Evolutionary conservation across 2,329 filamentous ascomycete species (phyloP).

Genomic region (Aspergillus floridensis): DNA sequence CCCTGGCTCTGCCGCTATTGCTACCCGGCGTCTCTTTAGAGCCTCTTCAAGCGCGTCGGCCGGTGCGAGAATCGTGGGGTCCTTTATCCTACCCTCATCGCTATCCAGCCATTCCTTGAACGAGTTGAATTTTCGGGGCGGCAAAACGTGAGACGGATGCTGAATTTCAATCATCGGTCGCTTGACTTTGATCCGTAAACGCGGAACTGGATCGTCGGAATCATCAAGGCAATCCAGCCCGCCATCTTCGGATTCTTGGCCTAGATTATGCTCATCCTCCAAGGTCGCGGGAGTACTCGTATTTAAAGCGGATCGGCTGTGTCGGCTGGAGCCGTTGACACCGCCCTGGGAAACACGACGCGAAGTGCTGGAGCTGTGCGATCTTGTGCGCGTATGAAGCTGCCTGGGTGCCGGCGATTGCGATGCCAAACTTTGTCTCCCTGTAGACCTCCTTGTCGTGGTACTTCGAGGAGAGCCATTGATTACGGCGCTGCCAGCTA

Average conservation of each 20-base stretch:
- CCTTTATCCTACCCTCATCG: conserved; percentile 47
- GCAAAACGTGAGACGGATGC: conserved; percentile 52
- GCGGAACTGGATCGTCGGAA: conserved; percentile 28
- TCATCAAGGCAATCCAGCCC: conserved; percentile 21
- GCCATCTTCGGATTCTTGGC: conserved; percentile 11
- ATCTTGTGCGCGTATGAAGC: conserved; percentile 27
- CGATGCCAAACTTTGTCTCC: conserved; percentile 23
- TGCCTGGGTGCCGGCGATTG: conserved; percentile 30
- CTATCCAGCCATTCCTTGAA: conserved; percentile 64
- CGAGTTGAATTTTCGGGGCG: conserved; percentile 47
- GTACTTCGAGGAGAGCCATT: conserved; percentile 33
- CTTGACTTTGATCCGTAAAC: conserved; percentile 50
- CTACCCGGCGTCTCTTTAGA: conserved; percentile 63
- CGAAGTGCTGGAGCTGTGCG: conserved; percentile 28
- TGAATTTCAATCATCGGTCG: conserved; percentile 51
- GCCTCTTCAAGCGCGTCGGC: conserved; percentile 69
- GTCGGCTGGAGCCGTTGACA: conserved; percentile 26
- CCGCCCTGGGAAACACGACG: conserved; percentile 18
- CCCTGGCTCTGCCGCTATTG: conserved; percentile 70
- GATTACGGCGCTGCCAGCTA: conserved; percentile 27
- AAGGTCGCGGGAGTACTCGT: neutral
- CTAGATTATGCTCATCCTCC: neutral
- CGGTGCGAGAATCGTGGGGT: conserved; percentile 50
- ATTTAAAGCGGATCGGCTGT: conserved; percentile 27
- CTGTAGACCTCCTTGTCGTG: conserved; percentile 22